Evolutionary conservation across 306 rosid species (phyloP).

Genomic region (Dalbergia cochinchinensis): DNA sequence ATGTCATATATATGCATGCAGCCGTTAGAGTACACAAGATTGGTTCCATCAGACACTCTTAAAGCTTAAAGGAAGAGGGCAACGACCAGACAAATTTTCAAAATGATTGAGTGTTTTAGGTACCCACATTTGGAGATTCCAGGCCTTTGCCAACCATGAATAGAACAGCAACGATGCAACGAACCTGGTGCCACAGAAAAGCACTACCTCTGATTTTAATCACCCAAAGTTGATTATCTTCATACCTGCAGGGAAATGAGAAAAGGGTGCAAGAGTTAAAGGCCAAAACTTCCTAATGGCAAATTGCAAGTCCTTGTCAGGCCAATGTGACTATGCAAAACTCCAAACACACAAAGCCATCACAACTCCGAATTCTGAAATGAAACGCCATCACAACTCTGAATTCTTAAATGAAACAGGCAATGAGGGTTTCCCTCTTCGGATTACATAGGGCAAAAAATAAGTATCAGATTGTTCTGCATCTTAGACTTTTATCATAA

Average conservation of each 20-base stretch:
- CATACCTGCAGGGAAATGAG: constrained; percentile 65
- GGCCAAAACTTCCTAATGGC: constrained; percentile 24
- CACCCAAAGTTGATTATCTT: constrained; percentile 75
- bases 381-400: constrained; percentile 22
- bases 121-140: constrained; percentile 89
- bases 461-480: constrained; percentile 19
- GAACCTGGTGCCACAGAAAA: constrained; percentile 97
- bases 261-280: constrained; percentile 23
- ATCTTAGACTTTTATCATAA: constrained; percentile 32
- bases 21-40: constrained; percentile 29
- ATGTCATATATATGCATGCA: background rate
- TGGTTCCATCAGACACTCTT: constrained; percentile 16
- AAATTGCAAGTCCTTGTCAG: constrained; percentile 22
- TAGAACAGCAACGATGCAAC: constrained; percentile 89
- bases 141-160: constrained; percentile 89
- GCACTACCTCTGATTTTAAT: constrained; percentile 86
- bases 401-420: constrained; percentile 22
- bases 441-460: constrained; percentile 11
- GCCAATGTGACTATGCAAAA: background rate
- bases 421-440: background rate
- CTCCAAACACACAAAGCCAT: background rate
- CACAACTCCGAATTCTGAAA: constrained; percentile 26
- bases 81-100: background rate
- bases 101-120: constrained; percentile 42
- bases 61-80: constrained; percentile 27